These are phyloP conservation scores for Tetracladium marchalianum DNA, from an alignment of 495 filamentous ascomycete species.

Conservation along the genomic window DNA sequence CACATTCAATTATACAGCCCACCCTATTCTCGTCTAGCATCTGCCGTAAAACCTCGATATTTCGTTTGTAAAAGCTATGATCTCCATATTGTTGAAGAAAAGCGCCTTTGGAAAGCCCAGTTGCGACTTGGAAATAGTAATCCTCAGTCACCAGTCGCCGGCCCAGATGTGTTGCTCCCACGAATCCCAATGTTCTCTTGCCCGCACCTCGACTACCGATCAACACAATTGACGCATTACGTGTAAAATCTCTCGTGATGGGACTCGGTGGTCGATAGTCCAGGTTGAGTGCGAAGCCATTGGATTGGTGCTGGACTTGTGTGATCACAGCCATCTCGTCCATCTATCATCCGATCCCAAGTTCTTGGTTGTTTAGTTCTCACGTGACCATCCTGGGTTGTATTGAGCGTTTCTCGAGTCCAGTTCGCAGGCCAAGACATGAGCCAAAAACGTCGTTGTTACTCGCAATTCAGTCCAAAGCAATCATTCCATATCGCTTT, in stretches of 20 bases:
- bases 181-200: constrained; percentile 68
- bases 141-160: constrained; percentile 64
- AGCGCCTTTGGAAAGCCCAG: constrained; percentile 48
- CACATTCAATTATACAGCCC: constrained; percentile 65
- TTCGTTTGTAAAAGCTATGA: constrained; percentile 49
- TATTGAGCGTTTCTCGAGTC: no score
- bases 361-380: no score
- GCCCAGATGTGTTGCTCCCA: constrained; percentile 61
- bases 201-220: constrained; percentile 68
- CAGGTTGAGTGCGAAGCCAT: constrained; percentile 6
- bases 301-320: constrained; percentile 5
- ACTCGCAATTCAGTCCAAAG: no score
- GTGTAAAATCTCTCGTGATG: constrained; percentile 34
- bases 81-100: constrained; percentile 53
- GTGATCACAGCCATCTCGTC: constrained; percentile 13
- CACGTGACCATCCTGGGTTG: no score
- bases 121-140: constrained; percentile 56
- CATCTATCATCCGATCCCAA: background rate
- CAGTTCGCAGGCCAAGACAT: no score
- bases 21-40: constrained; percentile 55
- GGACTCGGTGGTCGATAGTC: constrained; percentile 10
- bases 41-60: constrained; percentile 50
- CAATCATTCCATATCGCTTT: no score
- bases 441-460: no score
- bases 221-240: constrained; percentile 60